Evolutionary conservation across 345 rosid species (phyloP).

Genomic region (Brassica carinata): DNA sequence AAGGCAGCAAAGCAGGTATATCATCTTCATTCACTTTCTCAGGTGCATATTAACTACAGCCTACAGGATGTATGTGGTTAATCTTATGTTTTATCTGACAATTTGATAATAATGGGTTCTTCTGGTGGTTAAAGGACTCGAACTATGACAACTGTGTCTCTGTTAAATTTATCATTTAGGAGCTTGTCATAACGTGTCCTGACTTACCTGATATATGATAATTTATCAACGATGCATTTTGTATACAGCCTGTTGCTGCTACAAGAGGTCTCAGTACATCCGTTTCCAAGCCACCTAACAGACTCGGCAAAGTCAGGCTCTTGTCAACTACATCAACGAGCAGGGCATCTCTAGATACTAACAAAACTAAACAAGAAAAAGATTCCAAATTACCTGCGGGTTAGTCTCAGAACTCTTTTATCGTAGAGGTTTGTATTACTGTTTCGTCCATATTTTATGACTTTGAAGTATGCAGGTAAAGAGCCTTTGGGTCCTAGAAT

Average conservation of each 20-base stretch:
- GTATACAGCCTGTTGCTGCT: conserved; percentile 39
- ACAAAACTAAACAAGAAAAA: conserved; percentile 54
- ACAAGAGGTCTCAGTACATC: conserved; percentile 45
- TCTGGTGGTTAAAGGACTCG: not conserved
- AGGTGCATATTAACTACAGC: conserved; percentile 40
- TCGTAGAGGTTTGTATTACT: not conserved
- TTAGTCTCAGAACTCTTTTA: conserved; percentile 26
- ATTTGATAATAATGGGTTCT: conserved; percentile 3
- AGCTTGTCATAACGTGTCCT: conserved; percentile 10
- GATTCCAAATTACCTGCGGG: conserved; percentile 43
- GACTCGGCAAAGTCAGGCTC: conserved; percentile 41
- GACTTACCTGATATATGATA: not conserved
- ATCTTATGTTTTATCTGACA: conserved; percentile 5
- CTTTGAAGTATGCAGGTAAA: conserved; percentile 52
- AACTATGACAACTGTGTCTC: not conserved
- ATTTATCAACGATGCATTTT: not conserved
- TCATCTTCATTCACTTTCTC: conserved; percentile 43
- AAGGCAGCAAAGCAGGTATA: conserved; percentile 55
- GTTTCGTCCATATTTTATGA: not conserved
- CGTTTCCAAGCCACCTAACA: conserved; percentile 59
- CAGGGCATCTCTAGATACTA: conserved; percentile 59
- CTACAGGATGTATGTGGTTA: not conserved
- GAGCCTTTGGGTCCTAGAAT: conserved; percentile 43
- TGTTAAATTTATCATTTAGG: not conserved
- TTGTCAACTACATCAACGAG: conserved; percentile 49